Percentiles rank a stretch among this genome's conserved stretches.
Conservation (phyloP, 441 rosid genomes). For the Eruca vesicaria region DNA sequence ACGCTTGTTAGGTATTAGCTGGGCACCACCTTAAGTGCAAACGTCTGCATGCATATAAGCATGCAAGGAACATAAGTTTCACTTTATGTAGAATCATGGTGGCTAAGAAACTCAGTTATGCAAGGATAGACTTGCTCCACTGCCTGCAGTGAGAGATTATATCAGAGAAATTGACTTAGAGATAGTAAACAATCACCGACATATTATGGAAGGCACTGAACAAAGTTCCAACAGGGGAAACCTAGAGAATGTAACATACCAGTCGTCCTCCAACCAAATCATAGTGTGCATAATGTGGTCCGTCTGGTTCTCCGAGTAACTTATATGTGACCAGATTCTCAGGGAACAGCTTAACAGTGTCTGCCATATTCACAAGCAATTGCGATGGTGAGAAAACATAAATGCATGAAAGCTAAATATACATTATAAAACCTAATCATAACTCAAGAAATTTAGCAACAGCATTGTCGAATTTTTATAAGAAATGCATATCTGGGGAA, state of each 20-base stretch:
- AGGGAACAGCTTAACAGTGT: slow-evolving; percentile 69
- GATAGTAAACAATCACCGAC: background rate
- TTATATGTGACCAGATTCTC: slow-evolving; percentile 68
- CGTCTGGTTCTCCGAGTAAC: slow-evolving; percentile 66
- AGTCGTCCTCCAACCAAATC: slow-evolving; percentile 45
- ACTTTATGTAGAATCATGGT: slow-evolving; percentile 45
- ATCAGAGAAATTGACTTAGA: background rate
- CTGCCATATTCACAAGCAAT: slow-evolving; percentile 43
- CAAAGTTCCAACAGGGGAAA: slow-evolving; percentile 1
- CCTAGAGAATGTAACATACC: slow-evolving; percentile 29
- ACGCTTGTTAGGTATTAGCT: background rate
- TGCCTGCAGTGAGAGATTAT: slow-evolving; percentile 52
- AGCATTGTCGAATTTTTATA: background rate
- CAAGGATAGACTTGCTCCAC: slow-evolving; percentile 87
- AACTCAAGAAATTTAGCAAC: background rate
- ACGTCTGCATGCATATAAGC: slow-evolving; percentile 1
- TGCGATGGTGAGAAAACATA: background rate
- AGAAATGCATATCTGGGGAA: background rate
- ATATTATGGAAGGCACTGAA: background rate
- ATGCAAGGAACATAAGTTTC: slow-evolving; percentile 9
- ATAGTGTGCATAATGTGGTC: slow-evolving; percentile 44
- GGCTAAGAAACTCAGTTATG: slow-evolving; percentile 62
- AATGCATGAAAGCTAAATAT: background rate
- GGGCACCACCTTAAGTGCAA: background rate
- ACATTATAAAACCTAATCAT: background rate